Percentiles rank a stretch among this genome's conserved stretches.
phyloP scores from a whole-genome alignment of 192 early-diverging fungal species.

The Powellomyces hirtus region DNA sequence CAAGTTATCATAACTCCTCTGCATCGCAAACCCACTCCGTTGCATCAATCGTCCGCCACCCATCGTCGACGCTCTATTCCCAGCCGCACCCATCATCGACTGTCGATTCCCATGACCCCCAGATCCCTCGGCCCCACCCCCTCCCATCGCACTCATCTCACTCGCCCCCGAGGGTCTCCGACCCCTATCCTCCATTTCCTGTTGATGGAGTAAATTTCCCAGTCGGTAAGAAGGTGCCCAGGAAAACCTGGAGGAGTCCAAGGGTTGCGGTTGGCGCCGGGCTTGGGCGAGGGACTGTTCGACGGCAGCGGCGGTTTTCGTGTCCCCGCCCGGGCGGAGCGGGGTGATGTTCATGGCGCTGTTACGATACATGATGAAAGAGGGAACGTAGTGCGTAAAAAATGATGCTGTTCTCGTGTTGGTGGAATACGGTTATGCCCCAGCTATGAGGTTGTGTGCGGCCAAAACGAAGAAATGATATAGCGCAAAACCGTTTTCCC shows the following conservation, averaged over 20 bases:
- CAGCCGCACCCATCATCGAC: background rate
- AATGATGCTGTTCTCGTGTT: too few relatives aligned
- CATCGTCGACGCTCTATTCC: background rate
- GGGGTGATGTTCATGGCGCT: slow-evolving; percentile 12
- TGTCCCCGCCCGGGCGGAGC: background rate
- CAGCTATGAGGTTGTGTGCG: background rate
- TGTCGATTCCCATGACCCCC: background rate
- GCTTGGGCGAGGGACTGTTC: slow-evolving; percentile 3
- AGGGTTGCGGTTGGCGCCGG: background rate
- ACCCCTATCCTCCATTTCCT: background rate
- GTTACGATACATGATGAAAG: too few relatives aligned
- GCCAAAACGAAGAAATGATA: background rate
- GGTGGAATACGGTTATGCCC: too few relatives aligned
- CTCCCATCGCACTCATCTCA: background rate
- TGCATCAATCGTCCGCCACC: too few relatives aligned
- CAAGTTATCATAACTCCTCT: background rate
- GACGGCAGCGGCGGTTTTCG: background rate
- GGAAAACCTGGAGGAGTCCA: background rate
- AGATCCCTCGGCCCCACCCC: background rate
- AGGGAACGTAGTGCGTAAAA: too few relatives aligned
- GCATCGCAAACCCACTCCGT: background rate
- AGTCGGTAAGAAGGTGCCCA: background rate
- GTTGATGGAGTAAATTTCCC: background rate
- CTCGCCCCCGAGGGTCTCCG: background rate
- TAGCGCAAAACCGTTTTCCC: too few relatives aligned